phyloP scores from a whole-genome alignment of 495 filamentous ascomycete genomes.

The Daldinia grandis region DNA sequence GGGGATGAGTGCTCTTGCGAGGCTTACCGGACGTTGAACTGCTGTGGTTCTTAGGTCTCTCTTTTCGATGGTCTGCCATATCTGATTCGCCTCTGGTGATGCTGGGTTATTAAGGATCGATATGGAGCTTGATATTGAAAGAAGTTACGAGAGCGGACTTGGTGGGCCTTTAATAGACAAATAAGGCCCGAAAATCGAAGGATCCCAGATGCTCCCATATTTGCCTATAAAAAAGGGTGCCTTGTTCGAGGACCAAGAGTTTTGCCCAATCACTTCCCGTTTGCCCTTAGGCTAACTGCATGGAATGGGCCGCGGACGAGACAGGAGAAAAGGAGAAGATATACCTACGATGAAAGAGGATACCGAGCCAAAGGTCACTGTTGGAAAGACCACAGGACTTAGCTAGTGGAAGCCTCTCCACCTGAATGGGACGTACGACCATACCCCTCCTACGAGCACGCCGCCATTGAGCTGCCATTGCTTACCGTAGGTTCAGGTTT shows the following conservation, averaged over 20 bases:
- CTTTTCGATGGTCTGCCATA: neutral
- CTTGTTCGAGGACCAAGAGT: neutral
- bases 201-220: conserved; percentile 1
- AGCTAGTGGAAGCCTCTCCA: neutral
- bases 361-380: neutral
- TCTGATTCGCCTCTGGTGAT: neutral
- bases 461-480: neutral
- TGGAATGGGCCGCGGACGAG: neutral
- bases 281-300: neutral
- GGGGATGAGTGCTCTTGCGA: neutral
- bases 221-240: neutral
- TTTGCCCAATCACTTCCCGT: neutral
- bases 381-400: neutral
- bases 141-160: neutral
- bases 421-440: neutral
- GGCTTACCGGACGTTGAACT: neutral
- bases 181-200: conserved; percentile 1
- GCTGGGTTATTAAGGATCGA: neutral
- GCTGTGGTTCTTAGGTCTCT: too few species aligned
- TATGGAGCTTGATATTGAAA: neutral
- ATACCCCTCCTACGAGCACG: neutral
- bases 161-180: neutral
- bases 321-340: neutral
- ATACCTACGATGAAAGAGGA: neutral
- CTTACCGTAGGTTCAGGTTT: neutral